Evolutionary conservation across 140 eudicot species (phyloP), one percentile per base, ranked within the genome.

Genomic region (Erigeron philadelphicus): DNA sequence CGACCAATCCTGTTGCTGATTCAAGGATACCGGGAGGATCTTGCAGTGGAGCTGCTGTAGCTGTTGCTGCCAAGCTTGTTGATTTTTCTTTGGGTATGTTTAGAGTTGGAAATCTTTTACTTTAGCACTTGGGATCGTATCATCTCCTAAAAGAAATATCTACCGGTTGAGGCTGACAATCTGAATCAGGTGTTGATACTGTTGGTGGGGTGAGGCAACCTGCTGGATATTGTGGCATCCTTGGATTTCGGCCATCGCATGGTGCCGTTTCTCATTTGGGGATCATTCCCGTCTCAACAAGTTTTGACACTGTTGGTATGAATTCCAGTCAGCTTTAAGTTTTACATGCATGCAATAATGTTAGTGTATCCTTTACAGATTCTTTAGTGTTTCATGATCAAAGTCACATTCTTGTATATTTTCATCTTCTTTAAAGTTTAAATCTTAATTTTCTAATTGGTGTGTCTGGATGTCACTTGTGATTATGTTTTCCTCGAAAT

Each of bases 201-300:
- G 90, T 82, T 79, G 98, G 98, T 48, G 98, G 95, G 47, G 98
- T 92, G 79, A 74, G 96, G 76, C 74, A 86, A 78, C 98, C 98
- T 57, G 96, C 98, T 55, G 98, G 76, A 76, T 81, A 78, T 78
- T 88, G 96, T 82, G 91, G 93, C 38, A 19, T 89, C 53, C 73
- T 86, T 58, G 98, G 98, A 66, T 92, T 86, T 70, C 81, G 85
- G 76, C 85, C 98, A 15, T 92, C 98, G 9, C 79, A 86, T 74
- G 98, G 96, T 15, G 72, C 77, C 43, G 85, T 88, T 78, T 72
- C 95, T 77, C 85, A 82, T 60, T 13, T 66, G 52, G 96, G 93
- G 68, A 81, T 78, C 57, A 70, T 92, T 86, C 96, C 98, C 41
- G 78, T 92, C 57, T 83, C 98, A 9, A 53, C 84, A 67, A 84